phyloP scores from a whole-genome alignment of 371 early-diverging fungal genomes.

The Gilbertella persicaria region DNA sequence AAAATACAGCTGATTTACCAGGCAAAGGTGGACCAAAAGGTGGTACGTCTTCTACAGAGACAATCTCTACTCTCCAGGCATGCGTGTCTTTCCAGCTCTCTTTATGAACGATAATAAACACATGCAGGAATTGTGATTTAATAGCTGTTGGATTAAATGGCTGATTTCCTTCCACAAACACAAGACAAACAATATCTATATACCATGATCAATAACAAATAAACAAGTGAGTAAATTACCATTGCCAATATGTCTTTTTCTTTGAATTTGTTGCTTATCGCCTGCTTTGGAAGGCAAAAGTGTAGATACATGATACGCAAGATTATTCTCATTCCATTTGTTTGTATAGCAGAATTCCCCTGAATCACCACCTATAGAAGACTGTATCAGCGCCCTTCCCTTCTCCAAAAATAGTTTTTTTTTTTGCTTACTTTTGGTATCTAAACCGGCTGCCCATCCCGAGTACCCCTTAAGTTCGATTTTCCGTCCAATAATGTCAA shows the following conservation, averaged over 20 bases:
- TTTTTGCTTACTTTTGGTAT: constrained; percentile 65
- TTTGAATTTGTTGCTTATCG: constrained; percentile 81
- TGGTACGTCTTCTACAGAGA: constrained; percentile 64
- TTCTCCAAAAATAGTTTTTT: constrained; percentile 63
- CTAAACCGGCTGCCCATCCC: constrained; percentile 83
- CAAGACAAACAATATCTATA: constrained; percentile 73
- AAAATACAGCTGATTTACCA: constrained; percentile 56
- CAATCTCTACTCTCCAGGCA: constrained; percentile 60
- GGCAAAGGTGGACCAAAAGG: constrained; percentile 71
- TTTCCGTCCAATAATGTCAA: constrained; percentile 71
- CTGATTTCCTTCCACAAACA: constrained; percentile 67
- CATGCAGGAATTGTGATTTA: constrained; percentile 76
- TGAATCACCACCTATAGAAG: constrained; percentile 66
- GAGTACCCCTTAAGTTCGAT: constrained; percentile 74
- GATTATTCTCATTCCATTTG: constrained; percentile 74
- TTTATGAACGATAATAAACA: constrained; percentile 69
- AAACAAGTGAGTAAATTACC: constrained; percentile 35
- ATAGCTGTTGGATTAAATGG: constrained; percentile 75
- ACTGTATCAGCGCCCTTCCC: not conserved
- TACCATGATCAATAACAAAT: not conserved
- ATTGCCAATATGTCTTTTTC: constrained; percentile 89
- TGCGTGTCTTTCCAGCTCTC: constrained; percentile 34
- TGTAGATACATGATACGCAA: constrained; percentile 87
- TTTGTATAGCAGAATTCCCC: constrained; percentile 77
- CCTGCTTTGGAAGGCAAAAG: constrained; percentile 72